Percentiles rank a stretch among this genome's conserved stretches.
Conservation (phyloP, 768 basidiomycete species). For the Sporobolomyces phaffii region DNA sequence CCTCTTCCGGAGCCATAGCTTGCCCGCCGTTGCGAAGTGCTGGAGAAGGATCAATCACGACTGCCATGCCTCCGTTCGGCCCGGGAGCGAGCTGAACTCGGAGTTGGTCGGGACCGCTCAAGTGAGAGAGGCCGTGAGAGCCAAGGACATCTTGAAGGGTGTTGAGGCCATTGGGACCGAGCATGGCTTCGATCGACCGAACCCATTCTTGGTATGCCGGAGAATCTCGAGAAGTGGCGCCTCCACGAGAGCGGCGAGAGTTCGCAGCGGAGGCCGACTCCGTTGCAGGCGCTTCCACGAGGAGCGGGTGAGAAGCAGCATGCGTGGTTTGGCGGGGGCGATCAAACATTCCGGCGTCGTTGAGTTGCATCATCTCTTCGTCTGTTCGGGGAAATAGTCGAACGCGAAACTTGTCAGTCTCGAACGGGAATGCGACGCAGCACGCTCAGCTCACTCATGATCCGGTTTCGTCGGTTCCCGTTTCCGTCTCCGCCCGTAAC, state of each 20-base stretch:
- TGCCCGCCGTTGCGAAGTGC: constrained; percentile 18
- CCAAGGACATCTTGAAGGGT: constrained; percentile 72
- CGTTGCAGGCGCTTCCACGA: constrained; percentile 55
- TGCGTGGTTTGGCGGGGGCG: constrained; percentile 28
- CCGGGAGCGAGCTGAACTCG: constrained; percentile 33
- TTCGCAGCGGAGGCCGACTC: constrained; percentile 41
- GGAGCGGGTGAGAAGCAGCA: constrained; percentile 67
- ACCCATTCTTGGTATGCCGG: constrained; percentile 49
- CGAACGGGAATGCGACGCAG: no score
- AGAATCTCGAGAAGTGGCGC: constrained; percentile 45
- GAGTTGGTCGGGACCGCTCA: constrained; percentile 28
- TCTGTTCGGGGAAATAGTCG: background rate
- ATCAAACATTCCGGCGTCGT: constrained; percentile 44
- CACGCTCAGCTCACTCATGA: constrained; percentile 2
- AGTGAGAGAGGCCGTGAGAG: constrained; percentile 27
- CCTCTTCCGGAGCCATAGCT: background rate
- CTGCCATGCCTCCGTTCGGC: constrained; percentile 34
- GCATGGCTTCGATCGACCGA: constrained; percentile 62
- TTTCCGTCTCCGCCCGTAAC: constrained; percentile 33
- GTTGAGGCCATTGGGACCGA: constrained; percentile 74
- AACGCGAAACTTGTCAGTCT: no score
- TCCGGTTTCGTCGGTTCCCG: constrained; percentile 25
- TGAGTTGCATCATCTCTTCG: constrained; percentile 34
- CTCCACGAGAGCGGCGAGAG: constrained; percentile 52
- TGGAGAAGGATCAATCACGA: constrained; percentile 33